Evolutionary conservation across 2,329 filamentous ascomycete genomes (phyloP).

Genomic region (Tolypocladium pustulatum): DNA sequence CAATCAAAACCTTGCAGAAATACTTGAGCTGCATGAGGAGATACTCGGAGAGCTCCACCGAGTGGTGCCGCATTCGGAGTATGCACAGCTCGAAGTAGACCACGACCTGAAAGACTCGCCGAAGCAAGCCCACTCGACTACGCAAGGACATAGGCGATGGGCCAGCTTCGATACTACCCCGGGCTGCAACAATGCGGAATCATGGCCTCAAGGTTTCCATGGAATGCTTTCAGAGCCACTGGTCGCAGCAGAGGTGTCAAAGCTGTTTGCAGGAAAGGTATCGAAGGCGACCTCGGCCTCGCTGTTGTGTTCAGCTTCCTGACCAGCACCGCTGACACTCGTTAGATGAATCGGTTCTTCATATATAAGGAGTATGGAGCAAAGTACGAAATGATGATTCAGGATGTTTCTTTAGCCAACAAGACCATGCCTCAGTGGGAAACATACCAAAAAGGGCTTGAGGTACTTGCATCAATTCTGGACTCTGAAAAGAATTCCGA

Average conservation of each 20-base stretch:
- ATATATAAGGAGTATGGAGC: conserved; percentile 87
- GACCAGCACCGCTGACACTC: not conserved
- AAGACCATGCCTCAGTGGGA: conserved; percentile 64
- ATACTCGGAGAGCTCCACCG: conserved; percentile 66
- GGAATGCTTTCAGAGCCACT: conserved; percentile 48
- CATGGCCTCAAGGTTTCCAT: conserved; percentile 34
- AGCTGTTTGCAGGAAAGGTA: conserved; percentile 50
- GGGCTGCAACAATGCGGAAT: conserved; percentile 24
- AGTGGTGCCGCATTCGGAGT: conserved; percentile 58
- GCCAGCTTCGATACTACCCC: conserved; percentile 35
- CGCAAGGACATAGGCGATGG: conserved; percentile 32
- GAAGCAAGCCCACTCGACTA: not conserved
- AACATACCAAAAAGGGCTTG: conserved; percentile 74
- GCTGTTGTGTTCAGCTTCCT: not conserved
- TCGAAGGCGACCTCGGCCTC: not conserved
- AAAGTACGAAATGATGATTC: conserved; percentile 77
- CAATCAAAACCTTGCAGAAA: conserved; percentile 67
- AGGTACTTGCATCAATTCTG: conserved; percentile 67
- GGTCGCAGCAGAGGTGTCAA: conserved; percentile 49
- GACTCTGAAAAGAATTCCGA: conserved; percentile 56
- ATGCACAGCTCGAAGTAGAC: conserved; percentile 29
- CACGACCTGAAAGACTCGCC: conserved; percentile 4
- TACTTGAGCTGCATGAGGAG: conserved; percentile 74
- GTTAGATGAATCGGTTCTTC: conserved; percentile 69
- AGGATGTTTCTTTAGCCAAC: conserved; percentile 61